Evolutionary conservation across 257 asterid species (phyloP), one percentile per base, ranked within the genome.

Genomic region (Nicotiana tabacum): DNA sequence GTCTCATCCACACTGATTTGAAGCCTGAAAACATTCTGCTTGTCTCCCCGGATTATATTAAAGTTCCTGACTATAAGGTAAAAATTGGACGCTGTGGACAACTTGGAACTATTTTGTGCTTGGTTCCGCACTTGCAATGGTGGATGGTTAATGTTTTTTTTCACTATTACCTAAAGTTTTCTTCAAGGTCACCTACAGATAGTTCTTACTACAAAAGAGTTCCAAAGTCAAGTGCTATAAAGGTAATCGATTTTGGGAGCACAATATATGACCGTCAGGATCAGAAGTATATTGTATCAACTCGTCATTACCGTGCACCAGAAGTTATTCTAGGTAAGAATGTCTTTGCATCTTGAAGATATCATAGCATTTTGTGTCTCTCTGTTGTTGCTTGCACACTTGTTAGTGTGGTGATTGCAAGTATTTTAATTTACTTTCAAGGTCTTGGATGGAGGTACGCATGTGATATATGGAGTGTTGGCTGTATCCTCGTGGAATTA

Each of bases 191-290:
- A 7, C 92, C 90, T 9, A 91, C 86, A 84, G 98, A 93, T 72
- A 58, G 87, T 62, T 87, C 96, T 16, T 92, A 88, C 84, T 93
- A 80, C 86, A 95, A 91, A 85, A 90, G 94, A 81, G 81, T 93
- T 5, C 98, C 99, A 0, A 95, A 92, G 77, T 95, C 97, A 0
- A 95, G 97, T 91, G 96, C 95, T 39, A 91, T 95, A 48, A 95
- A 95, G 86, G 97, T 95, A 39, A 95, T 95, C 83, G 99, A 95
- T 87, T 95, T 95, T 90, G 99, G 99, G 64, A 95, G 99, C 89
- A 93, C 99, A 4, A 90, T 97, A 8, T 87, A 84, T 77, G 94
- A 91, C 72, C 89, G 86, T 61, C 89, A 86, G 21, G 92, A 90
- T 78, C 98, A 92, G 84, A 82, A 93, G 0, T 95, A 95, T 83